Evolutionary conservation across 2,329 filamentous ascomycete genomes (phyloP), one percentile per base, ranked within the genome.

Genomic region (Amauroascus verrucosus): DNA sequence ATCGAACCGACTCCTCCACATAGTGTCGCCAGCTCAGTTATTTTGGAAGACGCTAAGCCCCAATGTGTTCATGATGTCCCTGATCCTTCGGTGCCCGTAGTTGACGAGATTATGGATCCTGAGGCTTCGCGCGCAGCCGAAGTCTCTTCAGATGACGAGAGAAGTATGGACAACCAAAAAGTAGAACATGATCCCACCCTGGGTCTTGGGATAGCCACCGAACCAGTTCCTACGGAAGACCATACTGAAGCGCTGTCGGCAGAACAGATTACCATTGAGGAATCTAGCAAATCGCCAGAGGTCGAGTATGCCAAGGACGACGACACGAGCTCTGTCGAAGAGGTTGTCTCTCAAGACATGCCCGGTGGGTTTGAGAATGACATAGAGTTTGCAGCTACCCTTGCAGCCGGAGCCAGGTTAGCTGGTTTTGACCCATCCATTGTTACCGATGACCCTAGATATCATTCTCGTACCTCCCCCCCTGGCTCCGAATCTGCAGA

Each of bases 361-460:
- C 51, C 46, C 11, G 51, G 55, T 22, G 55, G 45, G 16, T 89
- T 85, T 61, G 78, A 72, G 1, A 78, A 83, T 54, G 85, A 88
- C 59, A 69, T 84, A 7, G 81, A 82, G 49, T 88, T 88, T 59
- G 80, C 82, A 6, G 85, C 84, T 26, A 81, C 79, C 2, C 69
- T 88, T 45, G 83, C 84, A 54, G 85, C 84, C 46, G 83, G 82
- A 1, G 73, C 86, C 47, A 71, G 83, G 62, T 77, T 81, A n/a
- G 79, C 81, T 44, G 85, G 85, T 0, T 88, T 88, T 58, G 78
- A 86, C 61, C 80, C 83, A 3, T 77, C 84, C 38, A 80, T 88
- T 54, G 81, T 88, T 44, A 83, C 85, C 33, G 74, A 86, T 44
- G 77, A 88, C 60, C 78, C 80, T 0, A 71, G 67, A 1, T 88